These are phyloP conservation scores for Lasiosphaeria hispida DNA, from an alignment of 495 filamentous ascomycete species.

Conservation along the genomic window DNA sequence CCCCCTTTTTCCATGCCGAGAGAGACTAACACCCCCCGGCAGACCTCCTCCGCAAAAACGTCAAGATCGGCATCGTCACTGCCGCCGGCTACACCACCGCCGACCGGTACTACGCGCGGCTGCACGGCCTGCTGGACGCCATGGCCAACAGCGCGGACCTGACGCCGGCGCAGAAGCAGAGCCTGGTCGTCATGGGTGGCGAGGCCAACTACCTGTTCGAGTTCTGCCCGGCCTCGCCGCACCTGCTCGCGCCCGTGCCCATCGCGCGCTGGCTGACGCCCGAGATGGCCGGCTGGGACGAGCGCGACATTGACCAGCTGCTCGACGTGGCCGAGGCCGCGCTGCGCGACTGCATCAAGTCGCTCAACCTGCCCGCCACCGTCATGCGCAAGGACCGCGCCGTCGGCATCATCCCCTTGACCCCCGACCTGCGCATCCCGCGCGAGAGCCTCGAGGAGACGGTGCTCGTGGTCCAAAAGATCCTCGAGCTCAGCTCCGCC, in stretches of 20 bases:
- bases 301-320: slow-evolving; percentile 70
- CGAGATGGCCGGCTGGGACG: slow-evolving; percentile 84
- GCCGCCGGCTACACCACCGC: slow-evolving; percentile 94
- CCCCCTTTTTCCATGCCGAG: neutral
- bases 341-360: slow-evolving; percentile 71
- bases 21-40: neutral
- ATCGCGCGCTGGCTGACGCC: slow-evolving; percentile 75
- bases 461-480: slow-evolving; percentile 88
- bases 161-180: slow-evolving; percentile 61
- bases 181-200: slow-evolving; percentile 82
- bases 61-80: slow-evolving; percentile 90
- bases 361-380: slow-evolving; percentile 70
- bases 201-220: slow-evolving; percentile 87
- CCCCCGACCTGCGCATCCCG: slow-evolving; percentile 60
- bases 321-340: slow-evolving; percentile 85
- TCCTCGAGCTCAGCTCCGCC: slow-evolving; percentile 70
- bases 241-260: slow-evolving; percentile 61
- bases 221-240: slow-evolving; percentile 55
- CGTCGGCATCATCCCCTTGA: slow-evolving; percentile 77
- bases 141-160: slow-evolving; percentile 63
- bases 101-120: slow-evolving; percentile 74
- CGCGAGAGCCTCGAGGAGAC: slow-evolving; percentile 95
- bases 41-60: slow-evolving; percentile 55
- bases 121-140: slow-evolving; percentile 80
- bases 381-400: slow-evolving; percentile 89